Evolutionary conservation across 176 grass and related monocot species (phyloP).

Genomic region (Typha latifolia): DNA sequence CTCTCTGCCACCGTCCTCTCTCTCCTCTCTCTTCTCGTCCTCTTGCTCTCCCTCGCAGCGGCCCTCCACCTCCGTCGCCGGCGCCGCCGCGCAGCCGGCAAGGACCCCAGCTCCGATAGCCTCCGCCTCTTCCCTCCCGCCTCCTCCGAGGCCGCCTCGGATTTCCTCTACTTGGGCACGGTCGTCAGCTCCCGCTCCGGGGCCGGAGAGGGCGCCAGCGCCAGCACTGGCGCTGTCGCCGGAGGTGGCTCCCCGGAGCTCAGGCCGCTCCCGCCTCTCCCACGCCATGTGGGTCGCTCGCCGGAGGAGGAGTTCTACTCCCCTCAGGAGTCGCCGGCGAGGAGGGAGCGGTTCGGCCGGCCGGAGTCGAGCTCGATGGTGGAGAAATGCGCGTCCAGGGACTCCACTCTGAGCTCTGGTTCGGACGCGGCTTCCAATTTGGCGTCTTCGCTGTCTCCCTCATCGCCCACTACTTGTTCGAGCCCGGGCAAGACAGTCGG

Average conservation of each 20-base stretch:
- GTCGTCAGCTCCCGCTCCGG: constrained; percentile 27
- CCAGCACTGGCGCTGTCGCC: background rate
- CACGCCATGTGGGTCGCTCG: constrained; percentile 23
- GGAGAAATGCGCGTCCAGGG: constrained; percentile 13
- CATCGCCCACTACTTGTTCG: constrained; percentile 8
- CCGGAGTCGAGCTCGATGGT: background rate
- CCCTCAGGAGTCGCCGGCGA: background rate
- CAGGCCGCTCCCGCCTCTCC: constrained; percentile 48
- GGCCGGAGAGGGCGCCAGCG: constrained; percentile 2
- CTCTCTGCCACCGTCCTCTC: constrained; percentile 13
- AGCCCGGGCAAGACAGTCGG: background rate
- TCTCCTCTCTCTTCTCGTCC: constrained; percentile 20
- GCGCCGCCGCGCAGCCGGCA: background rate
- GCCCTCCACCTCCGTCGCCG: constrained; percentile 10
- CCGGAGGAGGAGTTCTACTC: constrained; percentile 15
- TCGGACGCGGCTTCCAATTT: constrained; percentile 10
- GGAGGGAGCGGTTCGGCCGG: background rate
- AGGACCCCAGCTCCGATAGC: constrained; percentile 30
- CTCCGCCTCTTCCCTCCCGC: constrained; percentile 30
- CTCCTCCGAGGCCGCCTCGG: background rate
- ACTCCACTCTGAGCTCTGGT: constrained; percentile 20
- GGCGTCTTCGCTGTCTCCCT: constrained; percentile 3
- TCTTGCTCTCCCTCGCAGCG: constrained; percentile 13
- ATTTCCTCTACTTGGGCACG: constrained; percentile 40
- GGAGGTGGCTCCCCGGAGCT: constrained; percentile 41